Percentiles rank a stretch among this genome's conserved stretches.
These are phyloP conservation scores for Podospora conica DNA, from an alignment of 495 filamentous ascomycete genomes.

Conservation along the genomic window DNA sequence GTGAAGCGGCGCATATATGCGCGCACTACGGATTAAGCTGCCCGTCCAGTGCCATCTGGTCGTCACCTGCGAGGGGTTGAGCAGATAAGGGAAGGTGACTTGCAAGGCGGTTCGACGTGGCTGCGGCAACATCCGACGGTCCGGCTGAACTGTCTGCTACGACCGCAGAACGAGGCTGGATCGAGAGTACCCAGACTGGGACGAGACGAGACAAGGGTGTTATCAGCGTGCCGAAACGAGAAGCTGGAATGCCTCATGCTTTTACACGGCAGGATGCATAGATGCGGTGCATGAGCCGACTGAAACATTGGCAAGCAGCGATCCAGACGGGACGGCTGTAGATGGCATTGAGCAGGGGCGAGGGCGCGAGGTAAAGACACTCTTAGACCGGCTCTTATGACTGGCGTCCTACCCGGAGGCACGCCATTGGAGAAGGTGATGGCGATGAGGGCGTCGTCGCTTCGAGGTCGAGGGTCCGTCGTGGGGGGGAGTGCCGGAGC, in stretches of 20 bases:
- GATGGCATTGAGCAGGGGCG: conserved; percentile 6
- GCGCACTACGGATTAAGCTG: not conserved
- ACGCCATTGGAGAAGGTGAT: conserved; percentile 10
- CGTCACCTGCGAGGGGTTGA: conserved; percentile 5
- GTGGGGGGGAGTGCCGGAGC: not conserved
- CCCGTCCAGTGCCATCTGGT: not conserved
- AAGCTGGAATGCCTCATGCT: conserved; percentile 12
- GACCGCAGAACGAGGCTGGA: conserved; percentile 1
- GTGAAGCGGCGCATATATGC: not conserved
- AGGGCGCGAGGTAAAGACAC: conserved; percentile 1
- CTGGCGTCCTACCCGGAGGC: conserved; percentile 6
- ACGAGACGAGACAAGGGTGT: not conserved
- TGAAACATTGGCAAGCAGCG: conserved; percentile 10
- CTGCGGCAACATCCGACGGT: conserved; percentile 7
- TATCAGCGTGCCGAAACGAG: conserved; percentile 11
- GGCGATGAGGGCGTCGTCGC: conserved; percentile 9
- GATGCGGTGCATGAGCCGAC: conserved; percentile 4
- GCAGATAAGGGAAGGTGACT: conserved; percentile 12
- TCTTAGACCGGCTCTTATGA: conserved; percentile 2
- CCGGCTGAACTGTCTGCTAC: conserved; percentile 9
- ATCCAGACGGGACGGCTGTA: conserved; percentile 1
- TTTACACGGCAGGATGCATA: conserved; percentile 3
- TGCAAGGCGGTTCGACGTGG: not conserved
- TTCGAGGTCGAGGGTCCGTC: not conserved
- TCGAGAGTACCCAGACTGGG: not conserved